Conservation (phyloP, 1,139 yeast species). For the Candida tropicalis region DNA sequence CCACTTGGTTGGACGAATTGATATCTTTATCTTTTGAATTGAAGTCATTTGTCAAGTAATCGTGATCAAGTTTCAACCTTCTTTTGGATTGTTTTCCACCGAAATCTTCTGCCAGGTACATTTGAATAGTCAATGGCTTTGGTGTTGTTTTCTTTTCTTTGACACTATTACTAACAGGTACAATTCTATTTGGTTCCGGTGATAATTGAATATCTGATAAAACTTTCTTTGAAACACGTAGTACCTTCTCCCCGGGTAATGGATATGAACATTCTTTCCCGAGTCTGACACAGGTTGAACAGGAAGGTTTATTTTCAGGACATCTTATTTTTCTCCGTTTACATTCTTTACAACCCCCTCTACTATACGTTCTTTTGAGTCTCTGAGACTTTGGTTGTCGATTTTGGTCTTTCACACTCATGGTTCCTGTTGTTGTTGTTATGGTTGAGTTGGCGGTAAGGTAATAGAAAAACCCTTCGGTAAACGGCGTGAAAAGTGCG, state of each 20-base stretch:
- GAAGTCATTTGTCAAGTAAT: slow-evolving; percentile 5
- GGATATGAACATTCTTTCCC: slow-evolving; percentile 30
- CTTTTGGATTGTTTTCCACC: slow-evolving; percentile 11
- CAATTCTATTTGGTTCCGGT: not conserved
- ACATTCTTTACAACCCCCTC: slow-evolving; percentile 33
- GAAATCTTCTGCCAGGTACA: slow-evolving; percentile 18
- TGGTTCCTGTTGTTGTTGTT: not conserved
- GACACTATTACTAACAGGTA: not conserved
- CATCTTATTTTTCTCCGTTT: slow-evolving; percentile 41
- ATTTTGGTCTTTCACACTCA: not conserved
- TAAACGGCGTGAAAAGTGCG: no score
- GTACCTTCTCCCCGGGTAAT: slow-evolving; percentile 24
- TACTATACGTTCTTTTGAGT: slow-evolving; percentile 24
- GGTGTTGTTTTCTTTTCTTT: not conserved
- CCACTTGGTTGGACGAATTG: not conserved
- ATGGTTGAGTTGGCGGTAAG: no score
- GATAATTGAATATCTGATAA: slow-evolving; percentile 5
- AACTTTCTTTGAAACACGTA: slow-evolving; percentile 15
- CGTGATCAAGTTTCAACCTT: slow-evolving; percentile 7
- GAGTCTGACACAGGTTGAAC: slow-evolving; percentile 37
- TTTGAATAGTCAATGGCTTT: slow-evolving; percentile 18
- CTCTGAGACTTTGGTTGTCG: not conserved
- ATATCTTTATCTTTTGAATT: not conserved
- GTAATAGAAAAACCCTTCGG: no score
- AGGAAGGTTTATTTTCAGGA: slow-evolving; percentile 54